Conservation (phyloP, 805 yeast species). For the Ogataea neopini region DNA sequence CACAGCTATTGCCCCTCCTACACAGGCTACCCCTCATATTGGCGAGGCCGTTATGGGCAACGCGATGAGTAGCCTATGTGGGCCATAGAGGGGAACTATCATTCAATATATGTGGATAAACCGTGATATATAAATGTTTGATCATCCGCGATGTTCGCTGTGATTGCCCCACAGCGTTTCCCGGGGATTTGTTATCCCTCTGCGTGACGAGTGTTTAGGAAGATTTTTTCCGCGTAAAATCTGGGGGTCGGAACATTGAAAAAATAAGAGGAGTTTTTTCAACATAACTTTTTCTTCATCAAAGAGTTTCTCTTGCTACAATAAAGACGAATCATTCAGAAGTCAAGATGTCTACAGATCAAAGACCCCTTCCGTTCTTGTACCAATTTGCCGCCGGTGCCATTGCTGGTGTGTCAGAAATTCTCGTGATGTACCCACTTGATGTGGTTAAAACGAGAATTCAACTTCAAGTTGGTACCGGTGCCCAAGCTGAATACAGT, state of each 20-base stretch:
- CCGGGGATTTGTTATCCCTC: constrained; percentile 3
- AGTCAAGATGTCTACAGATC: constrained; percentile 10
- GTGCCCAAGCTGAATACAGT: constrained; percentile 61
- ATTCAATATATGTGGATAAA: neutral
- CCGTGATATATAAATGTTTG: neutral
- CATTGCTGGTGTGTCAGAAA: constrained; percentile 97
- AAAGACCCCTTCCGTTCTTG: constrained; percentile 72
- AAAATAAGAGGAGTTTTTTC: neutral
- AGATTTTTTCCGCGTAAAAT: constrained; percentile 8
- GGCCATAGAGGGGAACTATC: neutral
- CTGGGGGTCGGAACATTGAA: constrained; percentile 3
- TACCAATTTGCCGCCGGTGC: constrained; percentile 91
- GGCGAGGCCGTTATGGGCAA: neutral
- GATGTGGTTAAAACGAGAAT: constrained; percentile 97
- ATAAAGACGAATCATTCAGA: neutral
- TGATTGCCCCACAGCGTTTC: neutral
- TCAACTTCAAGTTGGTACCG: constrained; percentile 71
- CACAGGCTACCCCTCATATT: neutral
- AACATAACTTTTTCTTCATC: neutral
- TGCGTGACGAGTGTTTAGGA: constrained; percentile 6
- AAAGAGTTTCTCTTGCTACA: no score
- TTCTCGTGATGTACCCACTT: constrained; percentile 91
- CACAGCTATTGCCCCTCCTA: constrained; percentile 3
- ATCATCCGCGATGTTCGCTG: neutral
- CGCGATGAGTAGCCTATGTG: neutral